Base-by-base conservation (phyloP, 2,329 filamentous ascomycete species). In the Monosporascus sp. region DNA sequence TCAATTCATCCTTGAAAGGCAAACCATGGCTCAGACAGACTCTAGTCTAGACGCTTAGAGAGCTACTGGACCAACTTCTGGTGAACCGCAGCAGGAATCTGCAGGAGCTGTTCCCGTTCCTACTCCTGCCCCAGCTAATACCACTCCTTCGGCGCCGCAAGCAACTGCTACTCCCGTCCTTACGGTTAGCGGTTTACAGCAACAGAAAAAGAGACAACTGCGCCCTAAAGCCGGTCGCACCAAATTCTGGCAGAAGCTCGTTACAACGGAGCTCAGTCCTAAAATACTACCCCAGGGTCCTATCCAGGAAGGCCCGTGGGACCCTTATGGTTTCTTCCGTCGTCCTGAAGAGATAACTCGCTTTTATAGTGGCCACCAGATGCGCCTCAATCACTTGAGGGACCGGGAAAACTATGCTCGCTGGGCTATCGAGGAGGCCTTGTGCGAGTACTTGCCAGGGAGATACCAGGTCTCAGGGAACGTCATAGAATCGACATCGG, bases 351-450 rank as follows among this genome's bases (percentile, higher is more conserved):
- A 50, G 14, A 41, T 53, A 11, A 41, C 26, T 5, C n/a, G 36
- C 0, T 60, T 60, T 26, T 60, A 56, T 40, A 55, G 55, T 5
- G 31, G 36, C 7, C 53, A 55, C 9, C 3, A 19, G 8, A 20
- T 57, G 14, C 48, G 49, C 16, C 56, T 49, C 1, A 2, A 34
- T 1, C 43, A 9, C 7, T 50, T 60, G 2, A 31, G 24, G 3
- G 57, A 60, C 26, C 63, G 57, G 6, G 58, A 65, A 31, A n/a
- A 31, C 1, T 60, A 56, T 20, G 61, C 64, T 1, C 52, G 49
- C n/a, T 62, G 55, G 52, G 49, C 49, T 11, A 66, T 66, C 34
- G 50, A 46, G 2, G 47, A 61, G 26, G 50, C 52, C 7, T 48
- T 66, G 3, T 40, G 51, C 5, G 53, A 56, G 11, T 53, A 56